A percentile compares a stretch with the other conserved stretches of the same genome.
Evolutionary conservation across 2,329 filamentous ascomycete species (phyloP).

Genomic region (Tolypocladium pustulatum): DNA sequence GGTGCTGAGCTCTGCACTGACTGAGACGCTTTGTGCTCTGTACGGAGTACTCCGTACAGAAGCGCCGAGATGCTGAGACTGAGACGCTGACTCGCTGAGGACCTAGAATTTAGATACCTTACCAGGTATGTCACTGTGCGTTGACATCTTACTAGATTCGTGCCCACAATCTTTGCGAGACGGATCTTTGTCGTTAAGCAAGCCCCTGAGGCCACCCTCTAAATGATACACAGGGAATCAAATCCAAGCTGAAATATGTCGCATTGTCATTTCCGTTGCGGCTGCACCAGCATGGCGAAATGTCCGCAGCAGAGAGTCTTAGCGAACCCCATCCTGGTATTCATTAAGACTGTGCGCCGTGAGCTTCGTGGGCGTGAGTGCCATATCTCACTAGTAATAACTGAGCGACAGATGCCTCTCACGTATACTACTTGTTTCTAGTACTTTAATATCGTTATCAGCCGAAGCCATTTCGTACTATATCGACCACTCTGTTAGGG

Average conservation of each 20-base stretch:
- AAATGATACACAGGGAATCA: not conserved
- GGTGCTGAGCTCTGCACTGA: not conserved
- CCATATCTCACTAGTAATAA: no score
- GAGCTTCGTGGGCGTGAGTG: no score
- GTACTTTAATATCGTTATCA: no score
- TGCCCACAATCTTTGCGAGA: not conserved
- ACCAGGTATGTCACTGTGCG: not conserved
- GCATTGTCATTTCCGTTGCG: not conserved
- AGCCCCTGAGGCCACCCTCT: not conserved
- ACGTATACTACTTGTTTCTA: no score
- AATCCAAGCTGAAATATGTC: not conserved
- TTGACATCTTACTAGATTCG: not conserved
- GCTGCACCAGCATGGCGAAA: not conserved
- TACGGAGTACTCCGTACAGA: not conserved
- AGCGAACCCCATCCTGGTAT: not conserved
- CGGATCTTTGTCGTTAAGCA: not conserved
- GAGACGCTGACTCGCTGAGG: not conserved
- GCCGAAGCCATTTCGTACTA: no score
- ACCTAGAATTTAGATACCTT: not conserved
- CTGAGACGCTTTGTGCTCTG: not conserved
- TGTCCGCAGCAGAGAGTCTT: not conserved
- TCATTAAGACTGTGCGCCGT: not conserved
- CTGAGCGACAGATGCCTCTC: no score
- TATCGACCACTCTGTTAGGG: no score
- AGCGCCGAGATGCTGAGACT: not conserved